Base-by-base conservation (phyloP, 768 basidiomycete genomes). In the Kwoniella mangroviensis region DNA sequence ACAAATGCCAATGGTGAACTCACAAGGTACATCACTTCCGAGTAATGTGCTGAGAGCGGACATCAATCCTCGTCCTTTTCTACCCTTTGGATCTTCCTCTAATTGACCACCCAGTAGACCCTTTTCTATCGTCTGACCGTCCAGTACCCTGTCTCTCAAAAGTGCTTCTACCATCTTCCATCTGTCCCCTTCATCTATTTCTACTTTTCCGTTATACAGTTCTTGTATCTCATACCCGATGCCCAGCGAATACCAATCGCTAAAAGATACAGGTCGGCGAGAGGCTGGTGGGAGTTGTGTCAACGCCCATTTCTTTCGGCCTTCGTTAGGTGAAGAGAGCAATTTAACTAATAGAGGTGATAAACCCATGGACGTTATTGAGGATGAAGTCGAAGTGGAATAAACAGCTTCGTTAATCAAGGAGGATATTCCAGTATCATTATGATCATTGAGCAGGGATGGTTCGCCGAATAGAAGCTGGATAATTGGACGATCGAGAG, bases 401-500 rank as follows among this genome's bases (percentile, higher is more conserved):
- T 26, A 13, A 6, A 69, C 40, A 21, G 68, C 68, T 58, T 56
- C 19, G 21, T 73, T 73, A 52, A 80, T 17, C 4, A 78, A 40
- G 15, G 21, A 28, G 2, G 66, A 56, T 24, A 76, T 69, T 13
- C 63, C 59, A 22, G 57, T 61, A 63, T 63, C n/a, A 19, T 62
- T 65, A 28, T 41, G 63, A 56, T 67, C 41, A 13, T 51, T 60
- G 17, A 76, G 22, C 24, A 81, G 42, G 1, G 73, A 43, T 1
- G 80, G 75, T 41, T 78, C 73, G 15, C 66, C 67, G 26, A 80
- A 63, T 22, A 82, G 60, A 4, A 83, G 77, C 43, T 80, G 81
- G 13, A 74, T 22, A 28, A 77, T 42, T 2, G 81, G 59, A 4
- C 71, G 28, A 7, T 69, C 28, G 13, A 83, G 66, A 1, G 63